Evolutionary conservation across 805 yeast genomes (phyloP).

Genomic region (Saturnispora besseyi): DNA sequence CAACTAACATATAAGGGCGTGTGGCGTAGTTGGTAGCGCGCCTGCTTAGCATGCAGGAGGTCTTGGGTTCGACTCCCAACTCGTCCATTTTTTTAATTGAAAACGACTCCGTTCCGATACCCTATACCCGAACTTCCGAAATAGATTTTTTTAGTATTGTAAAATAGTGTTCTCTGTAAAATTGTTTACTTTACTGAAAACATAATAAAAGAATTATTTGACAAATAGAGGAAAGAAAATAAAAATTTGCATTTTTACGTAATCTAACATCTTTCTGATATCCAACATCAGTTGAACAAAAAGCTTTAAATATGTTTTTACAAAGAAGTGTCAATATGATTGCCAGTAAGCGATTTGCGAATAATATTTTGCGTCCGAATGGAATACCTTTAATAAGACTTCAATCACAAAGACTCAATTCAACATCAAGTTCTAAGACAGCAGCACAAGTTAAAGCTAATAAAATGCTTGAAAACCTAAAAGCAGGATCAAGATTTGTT

Average conservation of each 20-base stretch:
- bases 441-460: slow-evolving; percentile 16
- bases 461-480: slow-evolving; percentile 37
- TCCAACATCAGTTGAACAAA: neutral
- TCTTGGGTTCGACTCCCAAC: slow-evolving; percentile 54
- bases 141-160: too few species aligned
- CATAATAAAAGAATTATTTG: neutral
- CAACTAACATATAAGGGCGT: slow-evolving; percentile 38
- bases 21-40: slow-evolving; percentile 83
- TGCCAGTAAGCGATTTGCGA: neutral
- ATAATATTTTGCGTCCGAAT: neutral
- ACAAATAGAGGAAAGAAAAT: neutral
- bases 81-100: slow-evolving; percentile 4
- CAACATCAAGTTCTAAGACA: slow-evolving; percentile 3
- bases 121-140: too few species aligned
- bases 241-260: neutral
- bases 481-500: slow-evolving; percentile 52
- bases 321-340: neutral
- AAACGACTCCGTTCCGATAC: too few species aligned
- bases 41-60: slow-evolving; percentile 69
- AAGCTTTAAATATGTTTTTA: neutral
- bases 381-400: neutral
- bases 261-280: neutral
- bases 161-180: too few species aligned
- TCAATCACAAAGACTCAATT: neutral
- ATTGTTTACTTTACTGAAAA: too few species aligned